These are phyloP conservation scores for Hypoxylon sp. DNA, from an alignment of 2,329 filamentous ascomycete genomes.

Conservation along the genomic window DNA sequence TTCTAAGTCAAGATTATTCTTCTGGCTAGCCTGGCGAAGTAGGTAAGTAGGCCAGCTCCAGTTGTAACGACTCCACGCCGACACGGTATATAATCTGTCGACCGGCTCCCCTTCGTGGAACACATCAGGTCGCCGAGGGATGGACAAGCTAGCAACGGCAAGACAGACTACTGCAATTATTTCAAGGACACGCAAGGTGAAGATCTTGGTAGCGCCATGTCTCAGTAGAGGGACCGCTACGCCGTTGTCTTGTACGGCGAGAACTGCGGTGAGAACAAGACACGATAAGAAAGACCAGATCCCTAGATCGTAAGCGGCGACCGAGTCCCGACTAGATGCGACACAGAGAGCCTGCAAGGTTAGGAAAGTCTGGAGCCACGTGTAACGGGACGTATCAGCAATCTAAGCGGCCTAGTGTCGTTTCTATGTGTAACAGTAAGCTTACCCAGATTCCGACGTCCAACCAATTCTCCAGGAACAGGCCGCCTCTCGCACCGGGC, in stretches of 20 bases:
- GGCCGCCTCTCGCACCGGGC: slow-evolving; percentile 47
- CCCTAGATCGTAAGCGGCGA: slow-evolving; percentile 66
- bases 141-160: slow-evolving; percentile 61
- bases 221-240: slow-evolving; percentile 53
- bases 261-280: slow-evolving; percentile 57
- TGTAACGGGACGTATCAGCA: slow-evolving; percentile 37
- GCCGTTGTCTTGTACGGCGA: slow-evolving; percentile 59
- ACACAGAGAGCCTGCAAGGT: slow-evolving; percentile 64
- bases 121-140: slow-evolving; percentile 77
- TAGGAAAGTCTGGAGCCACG: slow-evolving; percentile 59
- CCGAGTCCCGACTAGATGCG: slow-evolving; percentile 61
- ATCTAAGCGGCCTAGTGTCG: slow-evolving; percentile 12
- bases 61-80: slow-evolving; percentile 70
- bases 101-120: slow-evolving; percentile 69
- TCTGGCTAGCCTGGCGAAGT: slow-evolving; percentile 65
- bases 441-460: slow-evolving; percentile 72
- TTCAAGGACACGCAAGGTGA: slow-evolving; percentile 62
- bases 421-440: slow-evolving; percentile 26
- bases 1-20: slow-evolving; percentile 69
- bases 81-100: slow-evolving; percentile 71
- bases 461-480: slow-evolving; percentile 70
- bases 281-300: slow-evolving; percentile 63
- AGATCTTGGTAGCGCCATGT: slow-evolving; percentile 49
- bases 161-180: slow-evolving; percentile 59
- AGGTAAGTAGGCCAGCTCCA: slow-evolving; percentile 73